Percentiles rank a stretch among this genome's conserved stretches.
Conservation (phyloP, 2,329 filamentous ascomycete species). For the Kalaharituber pfeilii region DNA sequence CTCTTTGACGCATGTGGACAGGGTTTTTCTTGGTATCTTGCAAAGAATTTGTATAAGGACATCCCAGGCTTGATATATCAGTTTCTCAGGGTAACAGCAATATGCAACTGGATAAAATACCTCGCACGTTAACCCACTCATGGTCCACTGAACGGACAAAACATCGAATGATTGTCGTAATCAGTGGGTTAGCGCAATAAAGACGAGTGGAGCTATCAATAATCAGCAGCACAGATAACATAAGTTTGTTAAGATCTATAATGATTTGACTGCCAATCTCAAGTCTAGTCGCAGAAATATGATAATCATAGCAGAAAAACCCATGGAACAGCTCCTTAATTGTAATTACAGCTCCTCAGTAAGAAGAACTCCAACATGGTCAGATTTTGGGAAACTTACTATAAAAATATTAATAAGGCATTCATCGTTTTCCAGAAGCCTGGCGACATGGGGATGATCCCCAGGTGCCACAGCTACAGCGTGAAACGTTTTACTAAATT, state of each 20-base stretch:
- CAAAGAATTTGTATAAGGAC: constrained; percentile 6
- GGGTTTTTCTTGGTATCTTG: not conserved
- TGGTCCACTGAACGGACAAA: constrained; percentile 8
- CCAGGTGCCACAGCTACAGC: not conserved
- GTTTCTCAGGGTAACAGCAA: not conserved
- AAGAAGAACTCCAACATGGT: not conserved
- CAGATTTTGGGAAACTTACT: not conserved
- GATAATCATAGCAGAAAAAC: not conserved
- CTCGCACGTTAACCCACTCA: constrained; percentile 14
- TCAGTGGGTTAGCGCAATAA: not conserved
- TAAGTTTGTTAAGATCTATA: not conserved
- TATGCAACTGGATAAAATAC: not conserved
- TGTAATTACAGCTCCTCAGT: not conserved
- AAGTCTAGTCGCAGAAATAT: not conserved
- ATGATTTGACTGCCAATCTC: not conserved
- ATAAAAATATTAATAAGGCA: not conserved
- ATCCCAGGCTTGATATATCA: constrained; percentile 8
- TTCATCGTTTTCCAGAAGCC: not conserved
- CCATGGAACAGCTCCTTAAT: not conserved
- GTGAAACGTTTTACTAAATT: not conserved
- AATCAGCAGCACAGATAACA: not conserved
- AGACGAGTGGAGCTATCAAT: not conserved
- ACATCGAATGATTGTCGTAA: constrained; percentile 6
- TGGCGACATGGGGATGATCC: not conserved
- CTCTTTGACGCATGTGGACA: constrained; percentile 3